These are phyloP conservation scores for Cladophialophora bantiana DNA, from an alignment of 2,329 filamentous ascomycete genomes.

Conservation along the genomic window DNA sequence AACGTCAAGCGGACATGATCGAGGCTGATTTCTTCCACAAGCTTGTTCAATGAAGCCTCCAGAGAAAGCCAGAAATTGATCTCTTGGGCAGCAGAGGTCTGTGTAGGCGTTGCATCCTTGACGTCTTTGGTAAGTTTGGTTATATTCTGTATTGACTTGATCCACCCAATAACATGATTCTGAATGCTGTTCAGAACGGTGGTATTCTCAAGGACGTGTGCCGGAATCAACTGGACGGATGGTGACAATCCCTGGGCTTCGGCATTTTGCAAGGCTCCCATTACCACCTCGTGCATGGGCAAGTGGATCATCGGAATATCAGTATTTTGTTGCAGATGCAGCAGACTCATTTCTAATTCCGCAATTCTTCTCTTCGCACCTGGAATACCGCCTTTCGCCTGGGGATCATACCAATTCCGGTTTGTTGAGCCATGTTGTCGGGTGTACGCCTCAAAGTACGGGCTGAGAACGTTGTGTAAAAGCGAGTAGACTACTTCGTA, in stretches of 20 bases:
- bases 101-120: conserved; percentile 56
- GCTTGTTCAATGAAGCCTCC: conserved; percentile 90
- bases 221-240: conserved; percentile 78
- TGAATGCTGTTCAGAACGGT: conserved; percentile 93
- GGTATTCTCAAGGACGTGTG: conserved; percentile 81
- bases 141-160: conserved; percentile 96
- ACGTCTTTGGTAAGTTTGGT: conserved; percentile 88
- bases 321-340: conserved; percentile 95
- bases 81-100: conserved; percentile 87
- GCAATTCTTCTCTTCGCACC: conserved; percentile 98
- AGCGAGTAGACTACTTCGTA: conserved; percentile 93
- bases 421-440: conserved; percentile 74
- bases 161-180: conserved; percentile 94
- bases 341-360: conserved; percentile 86
- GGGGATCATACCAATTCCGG: conserved; percentile 80
- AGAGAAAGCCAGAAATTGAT: conserved; percentile 99
- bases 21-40: conserved; percentile 85
- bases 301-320: conserved; percentile 94
- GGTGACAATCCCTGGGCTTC: conserved; percentile 70
- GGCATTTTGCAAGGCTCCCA: conserved; percentile 82
- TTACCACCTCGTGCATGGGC: conserved; percentile 86
- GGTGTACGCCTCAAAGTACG: conserved; percentile 97
- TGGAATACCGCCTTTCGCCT: conserved; percentile 91
- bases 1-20: conserved; percentile 90
- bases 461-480: conserved; percentile 87